Percentiles rank a stretch among this genome's conserved stretches.
These are phyloP conservation scores for Davidsoniella virescens DNA, from an alignment of 2,329 filamentous ascomycete genomes.

Conservation along the genomic window DNA sequence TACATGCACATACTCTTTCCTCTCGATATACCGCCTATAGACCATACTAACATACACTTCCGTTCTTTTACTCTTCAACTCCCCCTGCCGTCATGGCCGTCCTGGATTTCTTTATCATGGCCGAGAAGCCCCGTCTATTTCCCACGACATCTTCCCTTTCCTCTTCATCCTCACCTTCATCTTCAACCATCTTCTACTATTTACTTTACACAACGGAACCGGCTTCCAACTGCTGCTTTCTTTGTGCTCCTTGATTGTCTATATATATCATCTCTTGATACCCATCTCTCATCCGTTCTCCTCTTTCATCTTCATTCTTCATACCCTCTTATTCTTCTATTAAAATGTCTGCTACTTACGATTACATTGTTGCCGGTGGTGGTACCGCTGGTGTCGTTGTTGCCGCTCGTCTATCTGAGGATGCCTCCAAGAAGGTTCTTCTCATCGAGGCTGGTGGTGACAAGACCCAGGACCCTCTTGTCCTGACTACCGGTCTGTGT, in stretches of 20 bases:
- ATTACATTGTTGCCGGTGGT: constrained; percentile 21
- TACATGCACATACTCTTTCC: too few species aligned
- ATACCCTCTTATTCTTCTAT: neutral
- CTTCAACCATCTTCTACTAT: neutral
- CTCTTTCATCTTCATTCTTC: neutral
- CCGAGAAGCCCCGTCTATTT: too few species aligned
- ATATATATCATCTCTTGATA: neutral
- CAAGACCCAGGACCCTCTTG: constrained; percentile 9
- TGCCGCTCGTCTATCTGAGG: constrained; percentile 19
- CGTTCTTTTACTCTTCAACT: too few species aligned
- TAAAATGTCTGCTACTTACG: constrained; percentile 9
- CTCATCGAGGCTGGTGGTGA: constrained; percentile 13
- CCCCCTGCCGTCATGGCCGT: too few species aligned
- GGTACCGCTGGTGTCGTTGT: constrained; percentile 21
- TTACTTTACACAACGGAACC: neutral
- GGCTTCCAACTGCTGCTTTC: constrained; percentile 1
- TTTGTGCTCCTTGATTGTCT: neutral
- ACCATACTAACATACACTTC: too few species aligned
- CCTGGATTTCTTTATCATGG: too few species aligned
- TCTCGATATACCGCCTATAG: too few species aligned
- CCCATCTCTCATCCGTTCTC: neutral
- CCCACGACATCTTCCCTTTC: constrained; percentile 1
- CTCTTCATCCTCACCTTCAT: neutral
- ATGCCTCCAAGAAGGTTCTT: constrained; percentile 13
- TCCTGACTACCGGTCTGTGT: constrained; percentile 11